Evolutionary conservation across 2,329 filamentous ascomycete genomes (phyloP).

Genomic region (Elsinoe perseae): DNA sequence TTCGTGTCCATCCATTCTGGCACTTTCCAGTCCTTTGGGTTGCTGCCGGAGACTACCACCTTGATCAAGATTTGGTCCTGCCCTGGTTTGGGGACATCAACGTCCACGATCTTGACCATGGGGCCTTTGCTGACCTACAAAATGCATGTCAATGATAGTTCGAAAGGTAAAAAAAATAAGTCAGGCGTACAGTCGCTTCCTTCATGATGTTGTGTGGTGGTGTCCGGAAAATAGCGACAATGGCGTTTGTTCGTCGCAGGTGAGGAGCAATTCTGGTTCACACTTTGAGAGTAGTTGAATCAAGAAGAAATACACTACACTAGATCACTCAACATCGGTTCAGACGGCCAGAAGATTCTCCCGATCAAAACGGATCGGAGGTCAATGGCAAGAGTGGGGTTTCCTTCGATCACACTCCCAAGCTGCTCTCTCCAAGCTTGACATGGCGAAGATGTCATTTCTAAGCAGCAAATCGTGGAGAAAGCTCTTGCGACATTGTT

Average conservation of each 20-base stretch:
- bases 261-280: not conserved
- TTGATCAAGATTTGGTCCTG: slow-evolving; percentile 25
- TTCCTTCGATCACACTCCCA: not conserved
- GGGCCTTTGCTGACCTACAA: slow-evolving; percentile 24
- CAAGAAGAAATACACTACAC: not conserved
- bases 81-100: slow-evolving; percentile 22
- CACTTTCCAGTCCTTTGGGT: slow-evolving; percentile 26
- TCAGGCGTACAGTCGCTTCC: slow-evolving; percentile 22
- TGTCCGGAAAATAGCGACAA: not conserved
- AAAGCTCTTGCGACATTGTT: not conserved
- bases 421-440: not conserved
- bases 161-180: not conserved
- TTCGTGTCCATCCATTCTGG: slow-evolving; percentile 21
- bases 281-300: not conserved
- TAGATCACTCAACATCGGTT: not conserved
- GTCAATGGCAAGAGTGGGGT: not conserved
- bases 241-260: not conserved
- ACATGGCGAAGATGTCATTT: not conserved
- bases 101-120: slow-evolving; percentile 24
- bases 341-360: slow-evolving; percentile 3
- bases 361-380: not conserved
- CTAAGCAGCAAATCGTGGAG: not conserved
- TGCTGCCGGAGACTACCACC: slow-evolving; percentile 23
- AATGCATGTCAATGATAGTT: slow-evolving; percentile 19
- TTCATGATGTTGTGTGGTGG: slow-evolving; percentile 21